These are phyloP conservation scores for Cladobotryum mycophilum DNA, from an alignment of 2,329 filamentous ascomycete species.

Conservation along the genomic window DNA sequence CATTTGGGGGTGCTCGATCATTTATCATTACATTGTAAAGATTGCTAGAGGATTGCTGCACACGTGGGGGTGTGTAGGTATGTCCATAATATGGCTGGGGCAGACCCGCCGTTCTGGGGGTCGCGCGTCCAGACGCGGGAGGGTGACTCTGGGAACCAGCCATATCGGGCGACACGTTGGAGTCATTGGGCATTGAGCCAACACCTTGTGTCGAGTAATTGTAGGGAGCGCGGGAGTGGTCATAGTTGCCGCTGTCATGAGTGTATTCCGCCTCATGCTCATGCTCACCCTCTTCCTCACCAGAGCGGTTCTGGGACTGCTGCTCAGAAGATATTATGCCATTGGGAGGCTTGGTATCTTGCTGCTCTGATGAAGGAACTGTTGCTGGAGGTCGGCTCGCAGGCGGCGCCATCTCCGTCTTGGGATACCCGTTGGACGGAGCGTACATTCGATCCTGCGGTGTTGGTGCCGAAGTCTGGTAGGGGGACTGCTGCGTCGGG, in stretches of 20 bases:
- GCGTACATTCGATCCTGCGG: conserved; percentile 61
- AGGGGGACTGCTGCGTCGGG: conserved; percentile 63
- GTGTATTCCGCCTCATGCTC: conserved; percentile 82
- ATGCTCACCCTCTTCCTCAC: conserved; percentile 64
- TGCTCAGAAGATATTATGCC: conserved; percentile 54
- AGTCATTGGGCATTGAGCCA: conserved; percentile 61
- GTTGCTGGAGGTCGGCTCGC: conserved; percentile 54
- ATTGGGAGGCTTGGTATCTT: conserved; percentile 59
- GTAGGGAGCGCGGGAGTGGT: conserved; percentile 65
- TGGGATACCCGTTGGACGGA: conserved; percentile 64
- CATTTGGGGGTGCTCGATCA: conserved; percentile 55
- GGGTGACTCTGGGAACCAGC: conserved; percentile 74
- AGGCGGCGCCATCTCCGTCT: conserved; percentile 84
- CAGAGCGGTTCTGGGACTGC: conserved; percentile 45
- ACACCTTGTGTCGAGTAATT: conserved; percentile 68
- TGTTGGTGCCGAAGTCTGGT: conserved; percentile 55
- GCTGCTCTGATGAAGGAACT: conserved; percentile 53
- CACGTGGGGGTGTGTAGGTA: conserved; percentile 72
- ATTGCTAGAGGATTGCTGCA: conserved; percentile 64
- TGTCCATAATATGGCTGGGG: conserved; percentile 67
- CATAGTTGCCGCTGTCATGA: conserved; percentile 71
- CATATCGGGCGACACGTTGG: conserved; percentile 78
- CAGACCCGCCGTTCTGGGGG: conserved; percentile 70
- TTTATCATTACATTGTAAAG: conserved; percentile 87
- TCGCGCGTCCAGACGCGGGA: conserved; percentile 75